A percentile compares a stretch with the other conserved stretches of the same genome.
Conservation (phyloP, 2,329 filamentous ascomycete species). For the Geosmithia morbida region DNA sequence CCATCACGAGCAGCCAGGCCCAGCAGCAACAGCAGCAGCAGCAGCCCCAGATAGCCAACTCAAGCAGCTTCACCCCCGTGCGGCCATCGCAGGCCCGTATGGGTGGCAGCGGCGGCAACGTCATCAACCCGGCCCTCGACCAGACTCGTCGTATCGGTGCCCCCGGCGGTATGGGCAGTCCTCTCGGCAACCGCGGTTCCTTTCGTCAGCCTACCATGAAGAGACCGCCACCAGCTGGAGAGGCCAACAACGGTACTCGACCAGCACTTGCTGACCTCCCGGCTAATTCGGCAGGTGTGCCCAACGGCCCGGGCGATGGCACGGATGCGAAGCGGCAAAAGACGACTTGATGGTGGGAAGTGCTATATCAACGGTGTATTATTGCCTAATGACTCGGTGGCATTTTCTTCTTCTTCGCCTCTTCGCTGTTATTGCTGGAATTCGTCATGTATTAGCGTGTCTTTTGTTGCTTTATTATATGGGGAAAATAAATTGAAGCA, state of each 20-base stretch:
- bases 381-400: too few species aligned
- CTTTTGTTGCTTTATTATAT: too few species aligned
- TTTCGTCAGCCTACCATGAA: constrained; percentile 47
- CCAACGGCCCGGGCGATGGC: constrained; percentile 8
- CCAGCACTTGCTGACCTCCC: constrained; percentile 36
- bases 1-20: constrained; percentile 11
- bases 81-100: constrained; percentile 9
- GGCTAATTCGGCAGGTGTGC: constrained; percentile 20
- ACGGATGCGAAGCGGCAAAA: constrained; percentile 39
- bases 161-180: constrained; percentile 37
- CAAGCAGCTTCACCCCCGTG: constrained; percentile 14
- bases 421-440: too few species aligned
- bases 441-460: too few species aligned
- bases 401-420: too few species aligned
- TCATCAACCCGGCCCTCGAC: constrained; percentile 39
- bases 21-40: constrained; percentile 6
- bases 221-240: constrained; percentile 21
- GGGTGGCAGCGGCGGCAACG: constrained; percentile 18
- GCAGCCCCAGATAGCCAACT: constrained; percentile 6
- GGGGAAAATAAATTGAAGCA: too few species aligned
- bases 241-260: constrained; percentile 14
- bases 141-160: constrained; percentile 43
- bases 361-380: neutral
- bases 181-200: constrained; percentile 40
- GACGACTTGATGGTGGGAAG: constrained; percentile 13